A percentile compares a stretch with the other conserved stretches of the same genome.
Evolutionary conservation across 1,284 basidiomycete species (phyloP).

Genomic region (Ustilago hordei): DNA sequence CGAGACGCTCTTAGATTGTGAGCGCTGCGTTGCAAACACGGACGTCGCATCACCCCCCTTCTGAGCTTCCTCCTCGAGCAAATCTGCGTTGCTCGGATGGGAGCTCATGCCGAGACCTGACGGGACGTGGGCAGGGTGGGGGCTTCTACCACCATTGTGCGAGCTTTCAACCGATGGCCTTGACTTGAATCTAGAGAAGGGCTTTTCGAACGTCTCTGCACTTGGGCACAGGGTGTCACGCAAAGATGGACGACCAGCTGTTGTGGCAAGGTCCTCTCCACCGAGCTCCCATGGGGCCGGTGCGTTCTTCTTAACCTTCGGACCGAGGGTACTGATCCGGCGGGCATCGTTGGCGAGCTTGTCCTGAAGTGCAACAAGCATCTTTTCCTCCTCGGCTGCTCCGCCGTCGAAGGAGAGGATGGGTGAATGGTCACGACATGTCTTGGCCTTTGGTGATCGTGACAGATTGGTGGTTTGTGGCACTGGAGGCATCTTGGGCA

Average conservation of each 20-base stretch:
- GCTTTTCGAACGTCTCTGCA: slow-evolving; percentile 39
- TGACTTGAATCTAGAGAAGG: slow-evolving; percentile 41
- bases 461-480: slow-evolving; percentile 28
- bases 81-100: slow-evolving; percentile 12
- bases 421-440: slow-evolving; percentile 53
- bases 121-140: slow-evolving; percentile 19
- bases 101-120: slow-evolving; percentile 15
- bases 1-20: slow-evolving; percentile 59
- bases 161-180: slow-evolving; percentile 43
- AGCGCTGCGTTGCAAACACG: slow-evolving; percentile 43
- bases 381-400: slow-evolving; percentile 55
- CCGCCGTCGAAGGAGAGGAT: slow-evolving; percentile 56
- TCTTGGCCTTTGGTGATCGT: slow-evolving; percentile 24
- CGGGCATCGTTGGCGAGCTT: slow-evolving; percentile 32
- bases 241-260: slow-evolving; percentile 32
- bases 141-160: slow-evolving; percentile 14
- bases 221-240: slow-evolving; percentile 37
- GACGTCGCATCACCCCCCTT: slow-evolving; percentile 33
- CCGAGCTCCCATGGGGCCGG: slow-evolving; percentile 63
- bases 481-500: slow-evolving; percentile 59
- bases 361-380: slow-evolving; percentile 34
- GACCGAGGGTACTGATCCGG: slow-evolving; percentile 55
- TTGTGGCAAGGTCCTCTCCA: slow-evolving; percentile 36
- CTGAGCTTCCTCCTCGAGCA: slow-evolving; percentile 37
- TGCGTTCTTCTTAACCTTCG: slow-evolving; percentile 63